These are phyloP conservation scores for Dioszegia crocea DNA, from an alignment of 768 basidiomycete genomes.

Conservation along the genomic window DNA sequence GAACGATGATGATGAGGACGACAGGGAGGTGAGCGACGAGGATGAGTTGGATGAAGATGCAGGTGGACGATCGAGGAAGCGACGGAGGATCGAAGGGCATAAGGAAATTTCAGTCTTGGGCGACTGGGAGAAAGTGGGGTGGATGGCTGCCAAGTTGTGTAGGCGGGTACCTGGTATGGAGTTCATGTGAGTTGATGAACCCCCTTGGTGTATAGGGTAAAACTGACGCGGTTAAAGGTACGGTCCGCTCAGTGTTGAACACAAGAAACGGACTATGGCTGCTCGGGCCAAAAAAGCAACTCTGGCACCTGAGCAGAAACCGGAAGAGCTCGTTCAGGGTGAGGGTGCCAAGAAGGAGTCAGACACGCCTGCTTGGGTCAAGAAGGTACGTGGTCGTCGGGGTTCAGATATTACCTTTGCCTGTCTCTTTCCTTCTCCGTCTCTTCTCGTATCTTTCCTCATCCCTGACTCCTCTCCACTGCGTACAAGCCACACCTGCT, in stretches of 20 bases:
- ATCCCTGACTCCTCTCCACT: too few species aligned
- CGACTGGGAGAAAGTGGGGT: constrained; percentile 83
- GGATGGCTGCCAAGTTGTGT: constrained; percentile 74
- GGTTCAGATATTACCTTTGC: too few species aligned
- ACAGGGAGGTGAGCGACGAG: constrained; percentile 51
- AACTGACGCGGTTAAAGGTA: constrained; percentile 62
- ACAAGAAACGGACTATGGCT: constrained; percentile 63
- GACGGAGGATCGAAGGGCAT: constrained; percentile 48
- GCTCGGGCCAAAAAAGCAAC: constrained; percentile 71
- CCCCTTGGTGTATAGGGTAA: neutral
- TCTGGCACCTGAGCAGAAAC: constrained; percentile 61
- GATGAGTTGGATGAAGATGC: constrained; percentile 44
- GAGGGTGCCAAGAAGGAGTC: constrained; percentile 16
- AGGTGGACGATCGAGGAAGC: neutral
- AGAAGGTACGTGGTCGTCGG: constrained; percentile 60
- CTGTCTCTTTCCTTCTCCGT: neutral
- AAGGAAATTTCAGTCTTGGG: constrained; percentile 21
- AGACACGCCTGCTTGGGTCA: constrained; percentile 12
- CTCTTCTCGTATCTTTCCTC: too few species aligned
- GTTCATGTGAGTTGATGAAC: constrained; percentile 70
- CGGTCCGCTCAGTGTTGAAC: constrained; percentile 81
- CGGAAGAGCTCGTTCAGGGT: constrained; percentile 60
- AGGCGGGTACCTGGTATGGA: constrained; percentile 73
- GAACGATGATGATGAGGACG: constrained; percentile 42
- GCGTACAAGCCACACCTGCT: neutral